A percentile compares a stretch with the other conserved stretches of the same genome.
phyloP scores from a whole-genome alignment of 83 land plant genomes.

The Picea mariana region DNA sequence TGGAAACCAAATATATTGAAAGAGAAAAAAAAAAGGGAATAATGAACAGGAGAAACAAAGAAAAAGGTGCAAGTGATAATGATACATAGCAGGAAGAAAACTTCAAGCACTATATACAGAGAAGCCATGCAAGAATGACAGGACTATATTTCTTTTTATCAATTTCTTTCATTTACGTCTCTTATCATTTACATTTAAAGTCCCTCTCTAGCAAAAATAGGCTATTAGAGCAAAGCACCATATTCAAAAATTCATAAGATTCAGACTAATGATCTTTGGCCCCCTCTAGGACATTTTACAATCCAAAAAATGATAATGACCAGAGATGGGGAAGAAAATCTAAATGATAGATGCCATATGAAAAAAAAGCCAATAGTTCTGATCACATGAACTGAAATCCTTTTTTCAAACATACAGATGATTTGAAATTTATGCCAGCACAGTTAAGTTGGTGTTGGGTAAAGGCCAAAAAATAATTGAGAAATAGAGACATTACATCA shows the following conservation, averaged over 20 bases:
- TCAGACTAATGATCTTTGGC: background rate
- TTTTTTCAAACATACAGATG: background rate
- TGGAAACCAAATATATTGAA: too few species aligned
- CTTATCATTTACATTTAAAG: background rate
- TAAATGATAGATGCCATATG: background rate
- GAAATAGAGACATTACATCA: background rate
- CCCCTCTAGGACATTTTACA: background rate
- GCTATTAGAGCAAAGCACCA: background rate
- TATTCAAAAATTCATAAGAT: background rate
- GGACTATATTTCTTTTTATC: too few species aligned
- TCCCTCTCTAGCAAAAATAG: background rate
- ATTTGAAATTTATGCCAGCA: conserved; percentile 9
- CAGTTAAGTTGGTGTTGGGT: background rate
- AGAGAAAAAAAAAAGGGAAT: too few species aligned
- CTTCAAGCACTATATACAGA: too few species aligned
- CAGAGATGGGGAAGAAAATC: too few species aligned
- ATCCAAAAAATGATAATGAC: too few species aligned
- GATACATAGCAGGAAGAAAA: too few species aligned
- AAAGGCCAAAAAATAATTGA: conserved; percentile 8
- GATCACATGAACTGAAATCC: conserved; percentile 1
- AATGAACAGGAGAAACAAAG: too few species aligned
- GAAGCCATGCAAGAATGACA: too few species aligned
- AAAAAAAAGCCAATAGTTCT: background rate
- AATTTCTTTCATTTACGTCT: too few species aligned
- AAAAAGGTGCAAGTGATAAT: too few species aligned